Percentiles rank a stretch among this genome's conserved stretches.
phyloP scores from a whole-genome alignment of 352 stramenopile species.

The Phytophthora aleatoria region DNA sequence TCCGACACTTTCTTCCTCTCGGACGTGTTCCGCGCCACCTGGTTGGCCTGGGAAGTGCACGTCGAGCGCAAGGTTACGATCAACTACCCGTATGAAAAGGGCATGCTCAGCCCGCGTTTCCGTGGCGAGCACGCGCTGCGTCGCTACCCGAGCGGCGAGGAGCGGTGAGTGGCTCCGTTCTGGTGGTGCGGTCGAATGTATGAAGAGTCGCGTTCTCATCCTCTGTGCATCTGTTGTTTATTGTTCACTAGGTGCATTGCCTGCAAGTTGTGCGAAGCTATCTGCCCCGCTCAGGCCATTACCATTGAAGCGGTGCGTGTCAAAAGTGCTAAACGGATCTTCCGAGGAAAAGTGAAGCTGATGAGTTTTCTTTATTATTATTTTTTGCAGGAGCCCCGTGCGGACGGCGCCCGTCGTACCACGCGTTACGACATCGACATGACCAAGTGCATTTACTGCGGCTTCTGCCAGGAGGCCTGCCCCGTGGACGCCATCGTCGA shows the following conservation, averaged over 20 bases:
- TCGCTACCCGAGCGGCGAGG: slow-evolving; percentile 99
- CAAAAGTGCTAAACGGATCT: slow-evolving; percentile 21
- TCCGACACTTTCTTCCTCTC: slow-evolving; percentile 86
- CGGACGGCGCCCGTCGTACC: slow-evolving; percentile 97
- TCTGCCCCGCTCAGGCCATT: slow-evolving; percentile 99
- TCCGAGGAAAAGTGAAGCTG: background rate
- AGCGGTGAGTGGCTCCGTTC: slow-evolving; percentile 78
- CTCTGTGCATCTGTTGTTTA: slow-evolving; percentile 2
- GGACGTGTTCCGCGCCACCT: slow-evolving; percentile 80
- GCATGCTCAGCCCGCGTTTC: slow-evolving; percentile 96
- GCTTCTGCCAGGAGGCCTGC: slow-evolving; percentile 96
- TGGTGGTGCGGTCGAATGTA: slow-evolving; percentile 14
- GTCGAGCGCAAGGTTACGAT: slow-evolving; percentile 96
- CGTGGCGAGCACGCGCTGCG: slow-evolving; percentile 98
- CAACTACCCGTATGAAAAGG: slow-evolving; percentile 99
- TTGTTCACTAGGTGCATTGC: slow-evolving; percentile 94
- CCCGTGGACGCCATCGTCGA: slow-evolving; percentile 99
- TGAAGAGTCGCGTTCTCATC: slow-evolving; percentile 18
- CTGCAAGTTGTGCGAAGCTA: slow-evolving; percentile 99
- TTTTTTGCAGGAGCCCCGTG: slow-evolving; percentile 88
- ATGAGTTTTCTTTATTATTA: slow-evolving; percentile 1
- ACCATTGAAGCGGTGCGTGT: slow-evolving; percentile 96
- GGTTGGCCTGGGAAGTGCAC: slow-evolving; percentile 83
- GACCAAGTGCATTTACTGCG: slow-evolving; percentile 99
- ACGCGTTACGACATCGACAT: slow-evolving; percentile 99